These are phyloP conservation scores for Lupinus albus DNA, from an alignment of 306 rosid species.

Conservation along the genomic window DNA sequence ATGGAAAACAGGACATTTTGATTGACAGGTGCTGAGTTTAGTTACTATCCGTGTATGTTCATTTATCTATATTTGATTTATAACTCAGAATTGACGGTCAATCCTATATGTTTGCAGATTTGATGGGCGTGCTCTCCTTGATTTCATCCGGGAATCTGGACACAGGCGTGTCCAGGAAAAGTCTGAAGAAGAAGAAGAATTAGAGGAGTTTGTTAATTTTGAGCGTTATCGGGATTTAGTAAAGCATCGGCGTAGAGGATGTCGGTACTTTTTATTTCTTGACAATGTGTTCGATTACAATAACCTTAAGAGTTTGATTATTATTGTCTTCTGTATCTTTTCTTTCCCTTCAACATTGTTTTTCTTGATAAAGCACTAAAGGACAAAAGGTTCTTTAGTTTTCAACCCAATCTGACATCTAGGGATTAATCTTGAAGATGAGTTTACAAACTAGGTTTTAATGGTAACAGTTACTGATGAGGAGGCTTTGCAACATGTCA, in stretches of 20 bases:
- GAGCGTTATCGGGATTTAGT: conserved; percentile 99
- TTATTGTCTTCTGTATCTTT: conserved; percentile 27
- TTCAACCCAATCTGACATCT: conserved; percentile 6
- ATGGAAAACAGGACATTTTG: conserved; percentile 87
- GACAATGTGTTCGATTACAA: conserved; percentile 49
- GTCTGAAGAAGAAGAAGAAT: conserved; percentile 93
- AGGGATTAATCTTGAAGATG: conserved; percentile 35
- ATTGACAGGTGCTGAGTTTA: conserved; percentile 68
- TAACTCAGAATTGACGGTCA: conserved; percentile 7
- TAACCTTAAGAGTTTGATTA: conserved; percentile 38
- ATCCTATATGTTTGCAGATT: conserved; percentile 57
- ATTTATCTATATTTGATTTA: not conserved
- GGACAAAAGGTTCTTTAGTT: conserved; percentile 33
- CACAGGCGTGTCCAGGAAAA: conserved; percentile 71
- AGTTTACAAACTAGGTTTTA: conserved; percentile 52
- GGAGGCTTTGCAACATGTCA: conserved; percentile 90
- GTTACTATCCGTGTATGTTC: not conserved
- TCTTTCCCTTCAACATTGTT: conserved; percentile 17
- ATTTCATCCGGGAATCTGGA: conserved; percentile 85
- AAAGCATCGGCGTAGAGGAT: conserved; percentile 99
- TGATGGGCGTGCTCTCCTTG: conserved; percentile 97
- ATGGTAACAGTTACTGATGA: conserved; percentile 78
- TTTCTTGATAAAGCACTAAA: conserved; percentile 40
- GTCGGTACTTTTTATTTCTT: conserved; percentile 90
- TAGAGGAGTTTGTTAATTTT: conserved; percentile 99